Conservation (phyloP, 345 rosid genomes). For the Chamaenerion angustifolium region DNA sequence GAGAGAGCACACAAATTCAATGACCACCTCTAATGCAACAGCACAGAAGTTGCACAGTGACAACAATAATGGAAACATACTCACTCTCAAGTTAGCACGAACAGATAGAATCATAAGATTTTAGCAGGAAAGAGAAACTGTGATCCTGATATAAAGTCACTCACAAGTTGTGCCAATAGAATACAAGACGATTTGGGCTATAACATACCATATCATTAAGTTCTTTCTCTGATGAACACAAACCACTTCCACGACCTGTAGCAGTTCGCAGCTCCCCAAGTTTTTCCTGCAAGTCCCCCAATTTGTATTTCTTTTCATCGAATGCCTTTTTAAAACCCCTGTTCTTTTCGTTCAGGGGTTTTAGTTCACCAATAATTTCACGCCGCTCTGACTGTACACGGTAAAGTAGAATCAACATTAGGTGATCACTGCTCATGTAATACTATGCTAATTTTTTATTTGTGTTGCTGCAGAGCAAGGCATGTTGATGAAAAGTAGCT, state of each 20-base stretch:
- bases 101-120: background rate
- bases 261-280: conserved; percentile 62
- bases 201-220: conserved; percentile 55
- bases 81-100: too few relatives aligned
- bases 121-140: background rate
- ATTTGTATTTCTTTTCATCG: conserved; percentile 60
- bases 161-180: conserved; percentile 1
- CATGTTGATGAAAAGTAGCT: conserved; percentile 2
- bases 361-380: conserved; percentile 32
- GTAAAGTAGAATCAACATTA: background rate
- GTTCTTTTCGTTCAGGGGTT: conserved; percentile 22
- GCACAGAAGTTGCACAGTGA: background rate
- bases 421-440: too few relatives aligned
- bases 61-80: too few relatives aligned
- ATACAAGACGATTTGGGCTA: background rate
- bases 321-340: conserved; percentile 24
- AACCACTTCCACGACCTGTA: conserved; percentile 27
- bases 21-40: too few relatives aligned
- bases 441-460: too few relatives aligned
- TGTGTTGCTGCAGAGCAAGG: background rate
- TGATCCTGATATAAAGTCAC: background rate
- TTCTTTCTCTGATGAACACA: conserved; percentile 89
- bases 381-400: conserved; percentile 27
- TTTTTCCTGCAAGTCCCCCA: conserved; percentile 83
- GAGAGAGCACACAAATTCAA: too few relatives aligned